A percentile compares a stretch with the other conserved stretches of the same genome.
Conservation (phyloP, 495 filamentous ascomycete genomes). For the Aspergillus sclerotiicarbonarius region DNA sequence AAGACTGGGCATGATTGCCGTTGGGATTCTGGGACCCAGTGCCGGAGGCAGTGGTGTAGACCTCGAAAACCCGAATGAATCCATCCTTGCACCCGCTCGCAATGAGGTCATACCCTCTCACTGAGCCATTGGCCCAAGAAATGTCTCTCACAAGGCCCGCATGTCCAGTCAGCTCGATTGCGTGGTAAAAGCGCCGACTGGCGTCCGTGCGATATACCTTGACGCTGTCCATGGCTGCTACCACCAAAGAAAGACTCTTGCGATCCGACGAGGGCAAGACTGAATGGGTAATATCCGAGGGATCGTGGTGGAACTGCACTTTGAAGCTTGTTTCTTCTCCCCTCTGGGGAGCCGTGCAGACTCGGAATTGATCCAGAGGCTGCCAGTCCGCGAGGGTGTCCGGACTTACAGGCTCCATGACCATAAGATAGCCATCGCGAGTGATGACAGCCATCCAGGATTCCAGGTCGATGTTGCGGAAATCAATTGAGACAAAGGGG, state of each 20-base stretch:
- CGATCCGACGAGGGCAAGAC: conserved; percentile 70
- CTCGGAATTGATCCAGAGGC: conserved; percentile 65
- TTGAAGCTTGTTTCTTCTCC: conserved; percentile 85
- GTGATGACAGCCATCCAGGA: conserved; percentile 83
- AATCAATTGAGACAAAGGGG: conserved; percentile 74
- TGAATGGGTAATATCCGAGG: conserved; percentile 71
- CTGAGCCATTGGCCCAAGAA: conserved; percentile 87
- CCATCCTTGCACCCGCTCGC: conserved; percentile 94
- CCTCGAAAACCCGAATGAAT: conserved; percentile 76
- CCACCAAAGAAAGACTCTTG: conserved; percentile 72
- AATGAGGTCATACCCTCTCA: conserved; percentile 81
- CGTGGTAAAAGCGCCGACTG: conserved; percentile 68
- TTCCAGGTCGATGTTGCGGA: conserved; percentile 70
- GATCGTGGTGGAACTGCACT: conserved; percentile 81
- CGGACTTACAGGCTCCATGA: conserved; percentile 86
- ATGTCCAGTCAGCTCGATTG: conserved; percentile 69
- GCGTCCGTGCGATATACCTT: conserved; percentile 77
- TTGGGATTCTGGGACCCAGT: conserved; percentile 29
- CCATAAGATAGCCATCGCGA: conserved; percentile 70
- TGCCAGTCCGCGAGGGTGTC: conserved; percentile 77
- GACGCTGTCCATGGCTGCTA: conserved; percentile 78
- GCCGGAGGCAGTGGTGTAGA: conserved; percentile 53
- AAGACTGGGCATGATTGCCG: conserved; percentile 28
- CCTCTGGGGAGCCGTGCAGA: conserved; percentile 58
- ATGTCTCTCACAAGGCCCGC: conserved; percentile 81